Percentiles rank a stretch among this genome's conserved stretches.
Evolutionary conservation across 345 rosid genomes (phyloP).

Genomic region (Orychophragmus violaceus): DNA sequence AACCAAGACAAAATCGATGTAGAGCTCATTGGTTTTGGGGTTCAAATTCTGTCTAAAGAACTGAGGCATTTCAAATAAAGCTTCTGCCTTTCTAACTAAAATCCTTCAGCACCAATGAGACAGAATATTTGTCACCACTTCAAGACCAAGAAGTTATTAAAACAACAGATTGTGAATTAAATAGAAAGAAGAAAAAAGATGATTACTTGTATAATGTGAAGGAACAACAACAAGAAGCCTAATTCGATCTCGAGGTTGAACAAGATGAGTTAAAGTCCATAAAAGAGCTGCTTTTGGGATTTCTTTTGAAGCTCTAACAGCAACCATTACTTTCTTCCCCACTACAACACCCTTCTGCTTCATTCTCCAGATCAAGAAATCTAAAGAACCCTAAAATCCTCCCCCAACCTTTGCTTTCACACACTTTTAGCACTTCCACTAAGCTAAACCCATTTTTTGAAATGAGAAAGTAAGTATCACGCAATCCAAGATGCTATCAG

Average conservation of each 20-base stretch:
- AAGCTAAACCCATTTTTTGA: conserved; percentile 31
- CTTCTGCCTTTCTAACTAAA: not conserved
- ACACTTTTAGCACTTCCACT: conserved; percentile 19
- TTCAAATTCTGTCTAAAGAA: not conserved
- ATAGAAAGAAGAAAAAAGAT: conserved; percentile 4
- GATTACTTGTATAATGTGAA: conserved; percentile 52
- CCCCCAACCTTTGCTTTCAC: not conserved
- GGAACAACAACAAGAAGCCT: conserved; percentile 86
- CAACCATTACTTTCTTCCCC: conserved; percentile 76
- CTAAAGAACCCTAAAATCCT: not conserved
- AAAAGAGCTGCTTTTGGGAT: conserved; percentile 71
- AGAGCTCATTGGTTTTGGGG: not conserved
- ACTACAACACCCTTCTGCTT: conserved; percentile 48
- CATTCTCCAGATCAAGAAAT: conserved; percentile 24
- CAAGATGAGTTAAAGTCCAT: conserved; percentile 95
- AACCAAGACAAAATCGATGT: not conserved
- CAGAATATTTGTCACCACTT: not conserved
- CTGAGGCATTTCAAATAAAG: not conserved
- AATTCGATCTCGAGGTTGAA: conserved; percentile 79
- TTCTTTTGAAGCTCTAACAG: conserved; percentile 81
- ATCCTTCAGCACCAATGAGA: not conserved
- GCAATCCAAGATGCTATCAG: conserved; percentile 51
- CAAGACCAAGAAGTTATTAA: not conserved
- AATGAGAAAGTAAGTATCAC: conserved; percentile 35
- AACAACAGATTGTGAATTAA: not conserved